A percentile compares a stretch with the other conserved stretches of the same genome.
Evolutionary conservation across 805 yeast genomes (phyloP).

Genomic region (Yarrowia sp.): DNA sequence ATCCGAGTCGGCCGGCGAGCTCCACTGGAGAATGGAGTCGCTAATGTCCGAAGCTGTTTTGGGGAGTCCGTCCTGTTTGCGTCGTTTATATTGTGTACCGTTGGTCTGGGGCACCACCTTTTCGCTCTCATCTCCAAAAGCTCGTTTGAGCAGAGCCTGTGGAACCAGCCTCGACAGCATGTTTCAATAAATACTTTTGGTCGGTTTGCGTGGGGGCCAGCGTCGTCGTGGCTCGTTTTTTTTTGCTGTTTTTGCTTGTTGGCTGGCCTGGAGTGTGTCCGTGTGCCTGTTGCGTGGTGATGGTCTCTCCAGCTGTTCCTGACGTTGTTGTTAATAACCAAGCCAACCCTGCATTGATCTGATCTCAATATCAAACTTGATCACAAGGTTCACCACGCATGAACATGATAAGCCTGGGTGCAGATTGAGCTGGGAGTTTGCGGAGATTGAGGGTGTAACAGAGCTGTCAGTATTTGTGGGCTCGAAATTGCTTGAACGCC

Average conservation of each 20-base stretch:
- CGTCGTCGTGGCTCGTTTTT: background rate
- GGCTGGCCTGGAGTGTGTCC: too few relatives aligned
- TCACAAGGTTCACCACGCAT: slow-evolving; percentile 16
- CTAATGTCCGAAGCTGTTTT: background rate
- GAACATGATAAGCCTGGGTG: slow-evolving; percentile 8
- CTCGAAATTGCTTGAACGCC: too few relatives aligned
- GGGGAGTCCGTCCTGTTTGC: background rate
- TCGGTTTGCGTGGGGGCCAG: too few relatives aligned
- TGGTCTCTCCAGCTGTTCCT: background rate
- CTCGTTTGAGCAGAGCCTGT: background rate
- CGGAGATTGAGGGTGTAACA: too few relatives aligned
- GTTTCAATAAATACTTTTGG: too few relatives aligned
- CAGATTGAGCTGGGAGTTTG: background rate
- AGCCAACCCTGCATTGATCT: slow-evolving; percentile 21
- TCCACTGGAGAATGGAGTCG: slow-evolving; percentile 2
- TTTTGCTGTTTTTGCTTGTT: background rate
- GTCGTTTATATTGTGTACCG: background rate
- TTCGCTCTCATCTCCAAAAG: background rate
- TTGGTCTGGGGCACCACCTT: background rate
- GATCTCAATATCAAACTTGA: slow-evolving; percentile 23
- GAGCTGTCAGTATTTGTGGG: too few relatives aligned
- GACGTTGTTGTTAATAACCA: background rate
- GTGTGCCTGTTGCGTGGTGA: background rate
- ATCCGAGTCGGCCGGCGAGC: slow-evolving; percentile 2
- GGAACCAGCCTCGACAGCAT: slow-evolving; percentile 12